Base-by-base conservation (phyloP, 2,329 filamentous ascomycete species). In the Talaromyces sp. region DNA sequence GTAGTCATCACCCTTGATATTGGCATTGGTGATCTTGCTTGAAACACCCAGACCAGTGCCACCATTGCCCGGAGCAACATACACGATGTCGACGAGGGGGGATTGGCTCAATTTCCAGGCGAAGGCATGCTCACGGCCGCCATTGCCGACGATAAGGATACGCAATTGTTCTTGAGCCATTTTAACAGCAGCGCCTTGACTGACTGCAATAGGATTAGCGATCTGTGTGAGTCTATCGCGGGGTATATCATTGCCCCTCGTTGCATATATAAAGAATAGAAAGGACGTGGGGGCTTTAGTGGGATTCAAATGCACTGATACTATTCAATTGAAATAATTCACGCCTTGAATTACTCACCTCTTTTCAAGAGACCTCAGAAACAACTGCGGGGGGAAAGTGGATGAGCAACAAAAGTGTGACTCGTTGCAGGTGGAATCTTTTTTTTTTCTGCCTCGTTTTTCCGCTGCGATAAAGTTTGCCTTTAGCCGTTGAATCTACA, bases 61-160 rank as follows among this genome's bases (percentile, higher is more conserved):
- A 62, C 93, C 93, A 74, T 97, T 97, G 57, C 93, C 93, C 54
- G 83, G 83, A 51, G 82, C 82, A 52, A 84, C 80, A 58, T 75
- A 78, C 52, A 97, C 93, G 64, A 86, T 82, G 65, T 90, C 85
- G 56, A 96, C 90, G 41, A 82, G 81, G 37, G 86, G 80, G 14
- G 91, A 96, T 72, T 96, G 88, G 68, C 87, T 85, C 57, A 97
- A 80, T 77, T 95, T 97, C 92, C 92, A 97, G 37, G 92, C 91
- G 58, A 97, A 83, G 42, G 92, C 90, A 75, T 97, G 91, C 77
- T 99, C 94, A 66, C 94, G 87, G 65, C 93, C 94, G 62, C 94
- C 94, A 70, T 93, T 96, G 67, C 94, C 93, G 61, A 97, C 86
- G 58, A 97, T 86, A 58, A 97, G 86, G 63, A 97, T 82, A 63